Percentiles rank a stretch among this genome's conserved stretches.
Conservation (phyloP, 2,329 filamentous ascomycete genomes). For the Neophaeococcomyces mojaviensis region DNA sequence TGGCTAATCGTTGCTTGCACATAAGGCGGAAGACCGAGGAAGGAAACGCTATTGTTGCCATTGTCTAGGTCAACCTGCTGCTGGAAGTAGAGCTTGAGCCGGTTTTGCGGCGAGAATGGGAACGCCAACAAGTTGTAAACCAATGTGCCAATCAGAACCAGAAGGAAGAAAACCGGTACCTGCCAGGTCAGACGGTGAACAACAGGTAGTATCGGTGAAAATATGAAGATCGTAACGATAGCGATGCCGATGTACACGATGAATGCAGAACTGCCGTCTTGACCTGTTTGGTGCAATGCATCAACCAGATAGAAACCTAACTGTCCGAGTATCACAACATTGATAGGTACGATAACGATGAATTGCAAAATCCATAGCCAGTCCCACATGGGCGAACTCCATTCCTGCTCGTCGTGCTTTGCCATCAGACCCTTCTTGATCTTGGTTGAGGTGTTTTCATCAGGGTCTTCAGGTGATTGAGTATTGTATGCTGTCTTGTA, state of each 20-base stretch:
- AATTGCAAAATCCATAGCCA: constrained; percentile 90
- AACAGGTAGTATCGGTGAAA: constrained; percentile 74
- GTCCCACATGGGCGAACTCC: constrained; percentile 69
- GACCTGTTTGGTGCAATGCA: constrained; percentile 69
- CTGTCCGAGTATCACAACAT: constrained; percentile 69
- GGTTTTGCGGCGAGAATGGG: constrained; percentile 71
- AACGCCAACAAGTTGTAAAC: constrained; percentile 83
- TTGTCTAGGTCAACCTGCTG: constrained; percentile 72
- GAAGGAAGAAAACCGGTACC: constrained; percentile 66
- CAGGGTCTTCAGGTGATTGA: constrained; percentile 37
- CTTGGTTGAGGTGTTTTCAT: constrained; percentile 21
- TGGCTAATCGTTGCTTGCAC: constrained; percentile 58
- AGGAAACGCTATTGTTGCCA: constrained; percentile 60
- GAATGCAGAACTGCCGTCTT: constrained; percentile 69
- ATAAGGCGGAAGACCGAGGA: constrained; percentile 62
- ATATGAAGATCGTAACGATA: constrained; percentile 59
- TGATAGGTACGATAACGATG: constrained; percentile 68
- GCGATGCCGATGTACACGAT: constrained; percentile 65
- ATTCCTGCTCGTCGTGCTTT: constrained; percentile 59
- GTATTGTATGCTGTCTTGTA: constrained; percentile 18
- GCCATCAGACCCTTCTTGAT: constrained; percentile 14
- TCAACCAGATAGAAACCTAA: constrained; percentile 65
- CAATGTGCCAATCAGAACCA: constrained; percentile 65
- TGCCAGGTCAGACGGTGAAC: constrained; percentile 80
- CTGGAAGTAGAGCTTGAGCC: constrained; percentile 81